Evolutionary conservation across 352 stramenopile genomes (phyloP), one percentile per base, ranked within the genome.

Genomic region (Pythium phragmitis): DNA sequence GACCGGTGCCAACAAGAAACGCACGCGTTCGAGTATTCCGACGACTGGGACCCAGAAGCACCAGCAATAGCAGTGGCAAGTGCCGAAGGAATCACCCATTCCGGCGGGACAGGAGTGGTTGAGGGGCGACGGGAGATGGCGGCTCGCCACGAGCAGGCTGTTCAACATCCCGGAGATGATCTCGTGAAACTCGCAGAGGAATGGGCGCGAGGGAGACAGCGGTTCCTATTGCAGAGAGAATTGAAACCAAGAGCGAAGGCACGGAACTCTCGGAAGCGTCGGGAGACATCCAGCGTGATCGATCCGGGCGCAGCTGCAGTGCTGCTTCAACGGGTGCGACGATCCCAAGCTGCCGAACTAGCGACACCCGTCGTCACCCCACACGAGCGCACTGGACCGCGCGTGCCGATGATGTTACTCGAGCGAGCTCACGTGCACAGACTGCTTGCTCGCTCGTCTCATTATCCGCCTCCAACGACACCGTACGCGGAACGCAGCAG

Each of bases 351-450:
- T 30, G 26, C 26, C 26, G 2, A 30, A 5, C 26, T 30, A 5
- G 26, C 26, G 26, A 30, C 26, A 30, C 26, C 26, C 2, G 14
- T 46, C 17, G 19, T 46, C 16, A 8, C 1, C 16, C 6, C 6
- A 19, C 11, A n/a, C 17, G 5, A n/a, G 13, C 39, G 5, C 39
- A 19, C 17, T 4, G 26, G 26, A 5, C 50, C 50, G 33, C 50
- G n/a, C 5, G n/a, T 68, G 19, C 53, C 61, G 5, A 39, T 26
- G 3, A 4, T 19, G 7, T 9, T 62, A 12, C 8, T 63, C 7
- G 61, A 68, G 34, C 61, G 45, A 26, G 61, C 33, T 1, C 34
- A 34, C 2, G 21, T 64, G 1, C 39, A 69, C 4, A 37, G 55
- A 7, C 36, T 61, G 5, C 30, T 69, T 12, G 42, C 49, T 13